Percentiles rank a stretch among this genome's conserved stretches.
These are phyloP conservation scores for Beauveria medogensis DNA, from an alignment of 2,329 filamentous ascomycete species.

Conservation along the genomic window DNA sequence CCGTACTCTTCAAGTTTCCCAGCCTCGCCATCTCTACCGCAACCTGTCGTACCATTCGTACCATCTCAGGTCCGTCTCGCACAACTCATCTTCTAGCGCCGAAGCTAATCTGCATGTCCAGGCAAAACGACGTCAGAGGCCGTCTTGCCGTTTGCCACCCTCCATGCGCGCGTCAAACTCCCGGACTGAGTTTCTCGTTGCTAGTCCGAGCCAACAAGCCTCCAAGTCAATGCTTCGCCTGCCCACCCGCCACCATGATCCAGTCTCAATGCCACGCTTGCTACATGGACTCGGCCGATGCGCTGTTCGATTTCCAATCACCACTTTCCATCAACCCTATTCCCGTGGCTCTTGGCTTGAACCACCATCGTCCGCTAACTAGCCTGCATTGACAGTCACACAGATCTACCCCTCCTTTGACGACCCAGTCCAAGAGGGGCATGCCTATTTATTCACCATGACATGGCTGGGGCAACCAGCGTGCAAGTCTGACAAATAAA, in stretches of 20 bases:
- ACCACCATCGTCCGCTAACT: neutral
- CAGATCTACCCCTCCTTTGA: constrained; percentile 1
- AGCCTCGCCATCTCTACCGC: neutral
- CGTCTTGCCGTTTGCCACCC: neutral
- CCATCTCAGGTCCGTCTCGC: neutral
- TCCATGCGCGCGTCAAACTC: neutral
- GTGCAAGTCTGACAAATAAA: neutral
- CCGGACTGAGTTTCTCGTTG: neutral
- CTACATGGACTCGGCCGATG: neutral
- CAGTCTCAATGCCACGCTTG: neutral
- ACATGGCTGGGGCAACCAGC: too few relatives aligned
- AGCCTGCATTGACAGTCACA: neutral
- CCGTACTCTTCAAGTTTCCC: neutral
- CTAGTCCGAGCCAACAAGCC: neutral
- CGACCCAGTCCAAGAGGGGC: neutral
- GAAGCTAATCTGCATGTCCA: constrained; percentile 8
- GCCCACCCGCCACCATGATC: neutral
- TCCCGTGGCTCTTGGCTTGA: neutral
- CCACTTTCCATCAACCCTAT: neutral
- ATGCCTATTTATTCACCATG: neutral
- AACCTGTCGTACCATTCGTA: neutral
- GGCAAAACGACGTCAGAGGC: constrained; percentile 6
- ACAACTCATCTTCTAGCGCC: constrained; percentile 1
- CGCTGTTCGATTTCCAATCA: neutral
- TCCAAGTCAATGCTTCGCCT: neutral